Base-by-base conservation (phyloP, 345 rosid genomes). In the Pugionium cornutum region DNA sequence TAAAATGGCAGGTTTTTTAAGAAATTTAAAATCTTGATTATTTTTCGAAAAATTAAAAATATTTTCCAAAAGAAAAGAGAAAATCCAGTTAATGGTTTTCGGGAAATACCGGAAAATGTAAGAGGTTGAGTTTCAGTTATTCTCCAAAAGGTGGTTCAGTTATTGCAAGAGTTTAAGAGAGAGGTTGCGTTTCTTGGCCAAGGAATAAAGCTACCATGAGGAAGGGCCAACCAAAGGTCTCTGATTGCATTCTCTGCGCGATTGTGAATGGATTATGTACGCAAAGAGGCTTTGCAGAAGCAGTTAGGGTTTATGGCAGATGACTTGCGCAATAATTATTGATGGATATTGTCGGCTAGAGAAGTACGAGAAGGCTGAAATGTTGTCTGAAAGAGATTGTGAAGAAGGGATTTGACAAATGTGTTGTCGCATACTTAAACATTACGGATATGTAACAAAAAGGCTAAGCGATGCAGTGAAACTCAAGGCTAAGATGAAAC, bases 341-440 rank as follows among this genome's bases (percentile, higher is more conserved):
- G 89, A 86, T 8, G 83, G 86, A 0, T 85, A 91, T 66, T 85
- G 78, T 67, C 80, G 87, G 1, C 58, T 75, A 9, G 86, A 83
- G 54, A 78, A 79, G 50, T 80, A 84, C 62, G 53, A 78, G 1
- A 79, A 83, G 75, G 96, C 98, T 0, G 95, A 88, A 62, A 77
- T 2, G 75, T 57, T 76, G 63, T 86, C 18, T 88, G 41, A 48
- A 48, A 2, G 95, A 89, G 75, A 91, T 91, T 96, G 82, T 81
- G 30, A 67, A 61, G 35, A 84, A 82, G 33, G 95, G 96, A 4
- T 85, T 81, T 27, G 84, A 86, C 50, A 84, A 78, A 70, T 86
- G 98, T 41, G 83, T 91, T 2, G 94, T 89, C 18, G 96, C 96
- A 1, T 88, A 88, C 64, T 84, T 89, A 2, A 91, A 77, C 80